Conservation (phyloP, 2,329 filamentous ascomycete genomes). For the Ophiostoma sp. region DNA sequence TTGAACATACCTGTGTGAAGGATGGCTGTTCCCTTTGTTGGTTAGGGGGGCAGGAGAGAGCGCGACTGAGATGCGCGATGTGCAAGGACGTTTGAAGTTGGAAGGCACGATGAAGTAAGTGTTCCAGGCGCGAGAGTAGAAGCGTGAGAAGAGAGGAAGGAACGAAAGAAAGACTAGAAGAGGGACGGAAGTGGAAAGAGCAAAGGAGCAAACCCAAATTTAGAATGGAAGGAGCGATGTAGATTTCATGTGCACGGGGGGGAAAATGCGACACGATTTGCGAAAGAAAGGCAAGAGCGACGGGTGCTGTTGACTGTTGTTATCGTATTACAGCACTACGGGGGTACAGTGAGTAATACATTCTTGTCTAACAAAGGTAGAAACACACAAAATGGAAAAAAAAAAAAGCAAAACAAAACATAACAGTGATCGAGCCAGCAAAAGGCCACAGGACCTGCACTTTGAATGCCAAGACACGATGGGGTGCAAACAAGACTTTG, state of each 20-base stretch:
- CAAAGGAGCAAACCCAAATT: background rate
- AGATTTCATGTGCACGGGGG: background rate
- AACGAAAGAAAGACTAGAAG: background rate
- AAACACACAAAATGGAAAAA: background rate
- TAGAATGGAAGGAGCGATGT: background rate
- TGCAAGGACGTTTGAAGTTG: background rate
- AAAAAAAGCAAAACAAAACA: constrained; percentile 17
- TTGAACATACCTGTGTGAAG: background rate
- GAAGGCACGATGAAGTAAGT: constrained; percentile 4
- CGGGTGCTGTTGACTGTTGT: background rate
- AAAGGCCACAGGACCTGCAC: too few species aligned
- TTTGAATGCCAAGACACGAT: background rate
- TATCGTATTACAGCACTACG: background rate
- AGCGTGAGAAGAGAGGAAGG: background rate
- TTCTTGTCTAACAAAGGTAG: background rate
- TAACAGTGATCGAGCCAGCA: background rate
- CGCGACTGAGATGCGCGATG: background rate
- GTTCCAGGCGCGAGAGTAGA: background rate
- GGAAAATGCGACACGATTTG: background rate
- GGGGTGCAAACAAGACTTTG: background rate
- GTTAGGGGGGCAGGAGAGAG: background rate
- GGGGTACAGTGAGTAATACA: background rate
- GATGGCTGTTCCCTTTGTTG: background rate
- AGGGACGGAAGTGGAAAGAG: background rate
- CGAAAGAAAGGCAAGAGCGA: background rate